Evolutionary conservation across 179 eudicot genomes (phyloP).

Genomic region (Patellifolia procumbens): DNA sequence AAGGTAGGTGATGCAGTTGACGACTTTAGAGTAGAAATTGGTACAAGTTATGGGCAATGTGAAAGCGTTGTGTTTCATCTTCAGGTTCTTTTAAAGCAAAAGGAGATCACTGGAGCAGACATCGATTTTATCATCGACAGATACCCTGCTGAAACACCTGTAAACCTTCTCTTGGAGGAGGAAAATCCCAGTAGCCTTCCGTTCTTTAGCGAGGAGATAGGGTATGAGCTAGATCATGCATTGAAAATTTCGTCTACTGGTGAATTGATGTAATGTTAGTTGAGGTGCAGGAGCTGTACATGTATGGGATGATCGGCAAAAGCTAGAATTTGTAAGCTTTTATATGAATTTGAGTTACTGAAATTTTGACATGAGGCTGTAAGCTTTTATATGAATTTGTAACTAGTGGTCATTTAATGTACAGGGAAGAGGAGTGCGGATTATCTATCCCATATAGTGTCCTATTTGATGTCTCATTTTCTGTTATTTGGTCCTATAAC

Average conservation of each 20-base stretch:
- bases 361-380: not conserved
- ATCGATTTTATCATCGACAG: slow-evolving; percentile 67
- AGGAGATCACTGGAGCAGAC: slow-evolving; percentile 76
- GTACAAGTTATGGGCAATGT: too few species aligned
- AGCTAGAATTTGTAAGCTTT: not conserved
- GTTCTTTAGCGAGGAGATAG: slow-evolving; percentile 38
- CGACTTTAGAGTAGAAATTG: too few species aligned
- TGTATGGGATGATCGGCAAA: not conserved
- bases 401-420: not conserved
- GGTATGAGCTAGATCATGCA: slow-evolving; percentile 40
- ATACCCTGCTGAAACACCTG: slow-evolving; percentile 74
- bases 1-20: too few species aligned
- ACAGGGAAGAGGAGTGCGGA: not conserved
- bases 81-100: slow-evolving; percentile 72
- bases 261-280: slow-evolving; percentile 34
- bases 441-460: too few species aligned
- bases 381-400: not conserved
- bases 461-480: too few species aligned
- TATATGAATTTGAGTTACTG: not conserved
- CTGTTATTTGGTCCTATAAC: too few species aligned
- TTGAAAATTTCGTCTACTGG: slow-evolving; percentile 29
- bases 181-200: slow-evolving; percentile 71
- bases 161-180: slow-evolving; percentile 67
- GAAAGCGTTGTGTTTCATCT: not conserved
- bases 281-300: too few species aligned